Conservation (phyloP, 2,329 filamentous ascomycete species). For the Trichoderma cornu-damae region DNA sequence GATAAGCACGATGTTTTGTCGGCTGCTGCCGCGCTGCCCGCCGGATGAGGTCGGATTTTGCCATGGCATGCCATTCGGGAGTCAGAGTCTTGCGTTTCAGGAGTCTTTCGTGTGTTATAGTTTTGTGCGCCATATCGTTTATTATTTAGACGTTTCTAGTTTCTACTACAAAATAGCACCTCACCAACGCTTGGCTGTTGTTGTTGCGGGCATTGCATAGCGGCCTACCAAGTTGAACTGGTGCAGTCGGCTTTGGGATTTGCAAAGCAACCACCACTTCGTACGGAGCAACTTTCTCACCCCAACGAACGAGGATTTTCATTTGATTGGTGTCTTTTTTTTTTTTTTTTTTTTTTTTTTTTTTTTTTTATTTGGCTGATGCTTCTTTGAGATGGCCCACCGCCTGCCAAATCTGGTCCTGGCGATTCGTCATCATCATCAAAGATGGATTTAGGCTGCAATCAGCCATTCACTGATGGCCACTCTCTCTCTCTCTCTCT, state of each 20-base stretch:
- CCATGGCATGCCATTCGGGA: constrained; percentile 23
- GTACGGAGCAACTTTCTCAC: too few species aligned
- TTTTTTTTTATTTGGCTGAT: not conserved
- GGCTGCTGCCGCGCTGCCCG: constrained; percentile 11
- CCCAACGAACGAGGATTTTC: too few species aligned
- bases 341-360: too few species aligned
- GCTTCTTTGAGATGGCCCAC: not conserved
- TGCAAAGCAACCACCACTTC: not conserved
- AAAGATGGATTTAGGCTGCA: too few species aligned
- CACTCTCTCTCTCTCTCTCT: too few species aligned
- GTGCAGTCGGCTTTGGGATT: not conserved
- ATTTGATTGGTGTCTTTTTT: too few species aligned
- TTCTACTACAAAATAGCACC: constrained; percentile 15
- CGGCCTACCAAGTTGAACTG: not conserved
- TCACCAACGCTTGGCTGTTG: not conserved
- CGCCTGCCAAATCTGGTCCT: not conserved
- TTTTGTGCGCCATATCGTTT: constrained; percentile 18
- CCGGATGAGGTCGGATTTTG: constrained; percentile 20
- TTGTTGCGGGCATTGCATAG: not conserved
- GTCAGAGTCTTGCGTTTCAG: constrained; percentile 20
- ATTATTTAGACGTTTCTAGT: constrained; percentile 18
- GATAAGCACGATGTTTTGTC: constrained; percentile 6
- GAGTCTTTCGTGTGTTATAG: constrained; percentile 20
- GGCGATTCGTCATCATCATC: not conserved
- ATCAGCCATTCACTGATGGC: not conserved